These are phyloP conservation scores for Tardiomyces depauwii DNA, from an alignment of 1,139 yeast species.

Conservation along the genomic window DNA sequence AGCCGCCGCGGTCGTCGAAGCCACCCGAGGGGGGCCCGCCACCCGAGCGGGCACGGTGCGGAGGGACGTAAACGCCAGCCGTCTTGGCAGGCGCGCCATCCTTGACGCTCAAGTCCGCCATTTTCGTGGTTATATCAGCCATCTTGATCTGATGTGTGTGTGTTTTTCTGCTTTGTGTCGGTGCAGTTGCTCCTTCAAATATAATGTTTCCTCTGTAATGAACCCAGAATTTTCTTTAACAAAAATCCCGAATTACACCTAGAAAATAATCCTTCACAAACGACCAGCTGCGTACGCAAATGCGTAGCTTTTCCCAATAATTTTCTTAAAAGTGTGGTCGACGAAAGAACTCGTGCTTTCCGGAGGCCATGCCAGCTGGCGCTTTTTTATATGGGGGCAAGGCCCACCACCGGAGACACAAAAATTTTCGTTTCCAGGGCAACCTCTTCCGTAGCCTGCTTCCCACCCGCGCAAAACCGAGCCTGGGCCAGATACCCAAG, in stretches of 20 bases:
- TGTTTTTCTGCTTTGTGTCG: conserved; percentile 3
- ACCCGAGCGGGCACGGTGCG: conserved; percentile 34
- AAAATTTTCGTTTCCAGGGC: neutral
- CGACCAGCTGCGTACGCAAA: neutral
- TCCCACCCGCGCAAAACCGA: neutral
- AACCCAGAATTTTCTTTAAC: conserved; percentile 3
- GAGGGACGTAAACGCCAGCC: conserved; percentile 45
- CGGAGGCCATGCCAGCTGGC: neutral
- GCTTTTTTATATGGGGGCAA: neutral
- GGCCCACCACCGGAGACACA: neutral
- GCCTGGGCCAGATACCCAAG: neutral
- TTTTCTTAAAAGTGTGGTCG: neutral
- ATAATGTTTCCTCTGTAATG: conserved; percentile 1
- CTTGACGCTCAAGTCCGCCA: conserved; percentile 32
- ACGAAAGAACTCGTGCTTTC: neutral
- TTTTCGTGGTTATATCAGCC: conserved; percentile 35
- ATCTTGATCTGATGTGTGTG: conserved; percentile 16
- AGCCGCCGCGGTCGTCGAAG: conserved; percentile 19
- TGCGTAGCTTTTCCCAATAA: neutral
- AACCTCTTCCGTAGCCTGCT: neutral
- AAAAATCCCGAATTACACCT: conserved; percentile 1
- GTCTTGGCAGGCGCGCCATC: conserved; percentile 16
- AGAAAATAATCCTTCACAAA: neutral
- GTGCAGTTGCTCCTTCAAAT: conserved; percentile 3
- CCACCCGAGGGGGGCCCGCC: conserved; percentile 9